Conservation (phyloP, 352 stramenopile species). For the Globisporangium apiculatum region DNA sequence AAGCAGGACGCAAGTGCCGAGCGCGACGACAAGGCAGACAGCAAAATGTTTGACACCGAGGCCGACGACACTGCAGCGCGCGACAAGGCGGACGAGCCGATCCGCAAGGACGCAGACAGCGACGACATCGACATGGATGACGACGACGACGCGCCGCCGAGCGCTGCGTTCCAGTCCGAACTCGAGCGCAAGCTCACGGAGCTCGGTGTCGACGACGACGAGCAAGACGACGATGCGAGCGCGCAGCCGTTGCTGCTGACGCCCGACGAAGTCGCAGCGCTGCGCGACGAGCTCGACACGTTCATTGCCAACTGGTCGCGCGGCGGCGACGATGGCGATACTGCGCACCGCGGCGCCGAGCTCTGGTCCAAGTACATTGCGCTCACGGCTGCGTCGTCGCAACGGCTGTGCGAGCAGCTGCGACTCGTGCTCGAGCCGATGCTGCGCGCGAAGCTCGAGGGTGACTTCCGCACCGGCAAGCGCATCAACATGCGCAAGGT, state of each 20-base stretch:
- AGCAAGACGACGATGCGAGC: conserved; percentile 22
- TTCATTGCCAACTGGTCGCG: conserved; percentile 69
- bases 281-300: conserved; percentile 75
- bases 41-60: conserved; percentile 17
- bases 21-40: conserved; percentile 13
- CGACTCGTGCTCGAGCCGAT: conserved; percentile 97
- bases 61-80: conserved; percentile 16
- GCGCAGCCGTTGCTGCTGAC: conserved; percentile 39
- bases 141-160: conserved; percentile 24
- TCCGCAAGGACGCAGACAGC: conserved; percentile 16
- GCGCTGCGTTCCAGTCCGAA: conserved; percentile 21
- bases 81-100: conserved; percentile 19
- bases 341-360: conserved; percentile 46
- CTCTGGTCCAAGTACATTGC: conserved; percentile 92
- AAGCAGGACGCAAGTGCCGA: conserved; percentile 21
- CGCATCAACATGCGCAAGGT: conserved; percentile 99
- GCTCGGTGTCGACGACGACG: conserved; percentile 27
- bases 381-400: conserved; percentile 88
- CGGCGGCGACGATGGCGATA: conserved; percentile 18
- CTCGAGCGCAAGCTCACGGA: conserved; percentile 25
- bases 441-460: conserved; percentile 95
- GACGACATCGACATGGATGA: conserved; percentile 29
- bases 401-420: conserved; percentile 98
- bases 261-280: conserved; percentile 55
- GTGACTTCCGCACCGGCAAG: conserved; percentile 99